Evolutionary conservation across 2,329 filamentous ascomycete genomes (phyloP), one percentile per base, ranked within the genome.

Genomic region (Triangularia verruculosa): DNA sequence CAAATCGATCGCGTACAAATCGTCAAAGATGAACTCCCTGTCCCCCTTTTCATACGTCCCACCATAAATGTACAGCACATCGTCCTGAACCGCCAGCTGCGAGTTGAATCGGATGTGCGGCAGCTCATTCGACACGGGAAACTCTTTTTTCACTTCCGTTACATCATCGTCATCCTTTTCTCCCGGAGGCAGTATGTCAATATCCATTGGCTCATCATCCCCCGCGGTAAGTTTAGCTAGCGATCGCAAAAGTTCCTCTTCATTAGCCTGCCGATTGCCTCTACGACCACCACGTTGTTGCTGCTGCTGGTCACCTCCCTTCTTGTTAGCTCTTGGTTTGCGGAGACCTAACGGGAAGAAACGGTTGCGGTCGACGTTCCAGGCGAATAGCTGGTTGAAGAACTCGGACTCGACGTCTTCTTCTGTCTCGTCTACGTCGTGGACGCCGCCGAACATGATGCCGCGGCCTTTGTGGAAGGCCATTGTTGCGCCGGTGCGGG

Each of bases 381-480:
- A 98, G 4, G 93, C 91, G 72, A 91, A 96, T 24, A 98, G 78
- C 62, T 89, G 86, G 71, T 97, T 94, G 80, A 98, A 99, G 78
- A 99, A 99, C 75, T 97, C 93, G 73, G 92, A 96, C 61, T 99
- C 94, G 69, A 99, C 96, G 3, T 91, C 93, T 75, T 99, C 95
- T 74, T 97, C 93, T 68, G 86, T 94, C 74, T 93, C 86, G 75
- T 96, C 92, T 0, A 96, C 90, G 70, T 97, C 93, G 71, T 97
- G 92, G 3, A 99, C 95, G 59, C 95, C 95, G 53, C 95, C 95
- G 74, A 98, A 98, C 71, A 92, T 79, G 63, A 99, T 94, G 0
- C 95, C 95, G 65, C 95, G 87, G 0, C 94, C 93, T 76, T 94
- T 95, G 78, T 99, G 95, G 75, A 89, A 92, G 0, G 92, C 87